Evolutionary conservation across 148 eudicot species (phyloP), one percentile per base, ranked within the genome.

Genomic region (Arctostaphylos glauca): DNA sequence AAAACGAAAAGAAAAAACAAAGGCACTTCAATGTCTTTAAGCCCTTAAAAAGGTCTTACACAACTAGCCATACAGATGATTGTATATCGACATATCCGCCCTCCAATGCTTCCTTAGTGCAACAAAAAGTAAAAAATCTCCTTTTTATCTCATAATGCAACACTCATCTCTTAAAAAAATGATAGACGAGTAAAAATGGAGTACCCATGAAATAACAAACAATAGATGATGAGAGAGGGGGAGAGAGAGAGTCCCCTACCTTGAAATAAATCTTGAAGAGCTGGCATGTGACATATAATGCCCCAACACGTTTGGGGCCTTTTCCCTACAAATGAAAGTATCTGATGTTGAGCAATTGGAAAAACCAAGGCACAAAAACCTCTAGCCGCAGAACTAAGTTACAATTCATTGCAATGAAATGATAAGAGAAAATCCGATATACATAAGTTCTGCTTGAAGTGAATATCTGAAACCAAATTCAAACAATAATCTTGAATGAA

Each of bases 231-330:
- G 74, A 6, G 78, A 41, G 77, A 31, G 38, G 1, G 38, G 1
- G 38, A 31, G 67, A 73, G 59, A 58, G 58, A 31, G 67, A 58
- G 23, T 44, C 47, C n/a, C 44, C 75, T 77, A 93, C 94, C 97
- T 96, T 96, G 87, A 96, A 96, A 90, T 96, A 96, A 59, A 93
- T 88, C 89, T 96, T 96, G 87, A 96, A 96, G 81, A 96, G 83
- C 83, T 96, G 99, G 87, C 99, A 96, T 54, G 99, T 94, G 78
- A 94, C 98, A 81, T 96, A 91, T 77, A 96, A 88, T 60, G 98
- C 99, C 80, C 99, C 99, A 64, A 94, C 96, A 85, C 99, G 99
- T 85, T 94, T 96, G 48, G 97, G 91, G 47, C 99, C 99, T 91
- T 96, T 96, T 48, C 98, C 98, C 97, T 93, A 87, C 84, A 83